Conservation (phyloP, 495 filamentous ascomycete genomes). For the Astrothelium macrocarpum region DNA sequence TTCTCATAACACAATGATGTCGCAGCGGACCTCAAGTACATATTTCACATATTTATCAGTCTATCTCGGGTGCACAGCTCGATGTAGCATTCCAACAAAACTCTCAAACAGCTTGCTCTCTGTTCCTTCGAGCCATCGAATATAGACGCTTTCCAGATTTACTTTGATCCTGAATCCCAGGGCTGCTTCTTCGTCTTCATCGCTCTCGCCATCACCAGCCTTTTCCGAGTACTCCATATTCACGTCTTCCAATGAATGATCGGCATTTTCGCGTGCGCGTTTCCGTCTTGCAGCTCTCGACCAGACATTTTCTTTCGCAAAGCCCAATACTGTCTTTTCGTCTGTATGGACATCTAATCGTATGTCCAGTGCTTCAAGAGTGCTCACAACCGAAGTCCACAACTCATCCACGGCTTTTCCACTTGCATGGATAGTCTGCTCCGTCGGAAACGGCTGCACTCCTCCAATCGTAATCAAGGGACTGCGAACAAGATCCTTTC, state of each 20-base stretch:
- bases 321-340: constrained; percentile 41
- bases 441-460: constrained; percentile 49
- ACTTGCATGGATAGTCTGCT: constrained; percentile 40
- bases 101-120: constrained; percentile 78
- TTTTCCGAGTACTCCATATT: constrained; percentile 19
- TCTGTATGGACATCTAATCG: constrained; percentile 42
- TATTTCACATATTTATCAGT: not conserved
- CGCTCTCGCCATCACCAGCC: constrained; percentile 22
- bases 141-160: constrained; percentile 30
- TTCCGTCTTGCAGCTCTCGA: constrained; percentile 54
- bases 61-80: constrained; percentile 22
- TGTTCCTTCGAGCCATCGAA: constrained; percentile 68
- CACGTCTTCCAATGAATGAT: not conserved
- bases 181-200: constrained; percentile 27
- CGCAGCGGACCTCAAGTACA: not conserved
- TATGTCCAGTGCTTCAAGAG: constrained; percentile 40
- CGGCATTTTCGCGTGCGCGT: not conserved
- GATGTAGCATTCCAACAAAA: constrained; percentile 69
- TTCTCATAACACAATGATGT: too few species aligned
- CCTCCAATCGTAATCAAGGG: constrained; percentile 22
- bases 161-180: constrained; percentile 41
- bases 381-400: constrained; percentile 28
- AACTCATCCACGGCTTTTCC: constrained; percentile 25
- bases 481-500: not conserved
- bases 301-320: constrained; percentile 62